Evolutionary conservation across 495 filamentous ascomycete genomes (phyloP), one percentile per base, ranked within the genome.

Genomic region (Talaromyces stipitatus): DNA sequence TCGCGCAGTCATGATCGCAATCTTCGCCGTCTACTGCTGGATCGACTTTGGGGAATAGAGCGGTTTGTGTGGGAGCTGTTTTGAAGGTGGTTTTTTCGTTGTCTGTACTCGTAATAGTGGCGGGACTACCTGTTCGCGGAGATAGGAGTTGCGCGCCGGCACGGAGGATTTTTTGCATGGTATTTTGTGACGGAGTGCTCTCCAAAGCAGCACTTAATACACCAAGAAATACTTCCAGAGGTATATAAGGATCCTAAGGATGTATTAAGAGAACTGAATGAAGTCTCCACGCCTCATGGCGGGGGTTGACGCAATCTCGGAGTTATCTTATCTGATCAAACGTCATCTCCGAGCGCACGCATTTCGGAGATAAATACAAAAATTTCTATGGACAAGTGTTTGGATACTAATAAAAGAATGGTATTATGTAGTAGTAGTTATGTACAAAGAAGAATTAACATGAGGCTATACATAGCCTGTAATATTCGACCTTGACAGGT

Each of bases 1-100:
- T 85, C n/a, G 81, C 82, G 72, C 94, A 98, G 71, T 97, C 94
- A 66, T 86, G 89, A 45, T 87, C 76, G 69, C 94, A 98, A 46
- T 92, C 92, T 32, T 94, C 89, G 41, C 88, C 91, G 68, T 96
- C 94, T n/a, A 86, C 69, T 0, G 78, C 79, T 2, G 85, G 81
- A 60, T 86, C 77, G 5, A 87, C 87, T 27, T 79, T 77, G 2
- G 61, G 54, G 32, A 79, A 78, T 10, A 76, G 70, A 36, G 61
- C 58, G n/a, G 71, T 71, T 1, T 60, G 65, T 20, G 70, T 67
- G 2, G 75, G 54, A 33, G 69, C 64, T 6, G 65, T 73, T 32
- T 65, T 61, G 65, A 78, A 81, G 27, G 55, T 65, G 61, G 9
- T 62, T 63, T 20, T 61, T 58, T 65, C 64, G 9, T 62, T 62